A percentile compares a stretch with the other conserved stretches of the same genome.
These are phyloP conservation scores for Leersia perrieri DNA, from an alignment of 176 grass and related monocot species.

Conservation along the genomic window DNA sequence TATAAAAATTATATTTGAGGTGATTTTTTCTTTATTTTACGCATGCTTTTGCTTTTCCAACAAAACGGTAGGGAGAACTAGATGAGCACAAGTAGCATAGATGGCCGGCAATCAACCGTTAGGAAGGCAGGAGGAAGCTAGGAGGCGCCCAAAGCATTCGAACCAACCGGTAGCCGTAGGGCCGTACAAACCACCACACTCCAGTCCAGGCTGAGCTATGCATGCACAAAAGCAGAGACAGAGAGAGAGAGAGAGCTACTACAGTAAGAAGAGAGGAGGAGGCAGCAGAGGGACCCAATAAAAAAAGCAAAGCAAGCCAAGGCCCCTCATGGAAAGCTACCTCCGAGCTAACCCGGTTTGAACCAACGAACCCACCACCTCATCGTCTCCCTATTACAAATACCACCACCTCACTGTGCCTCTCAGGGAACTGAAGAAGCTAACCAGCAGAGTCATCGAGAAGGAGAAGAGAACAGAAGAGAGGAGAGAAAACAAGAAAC, in stretches of 20 bases:
- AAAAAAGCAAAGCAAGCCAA: background rate
- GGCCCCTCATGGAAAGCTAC: conserved; percentile 25
- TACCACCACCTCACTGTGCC: conserved; percentile 30
- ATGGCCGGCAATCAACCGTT: background rate
- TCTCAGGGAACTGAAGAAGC: background rate
- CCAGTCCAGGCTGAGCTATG: background rate
- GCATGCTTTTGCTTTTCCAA: no score
- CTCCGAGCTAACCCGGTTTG: conserved; percentile 41
- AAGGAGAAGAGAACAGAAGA: background rate
- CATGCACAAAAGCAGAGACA: conserved; percentile 19
- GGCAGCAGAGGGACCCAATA: conserved; percentile 22
- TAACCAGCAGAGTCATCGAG: background rate
- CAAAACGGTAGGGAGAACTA: no score
- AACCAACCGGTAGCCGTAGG: background rate
- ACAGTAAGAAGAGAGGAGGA: background rate
- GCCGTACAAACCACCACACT: background rate
- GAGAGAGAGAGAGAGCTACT: no score
- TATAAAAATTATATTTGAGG: no score
- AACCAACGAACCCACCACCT: conserved; percentile 22
- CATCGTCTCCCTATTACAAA: conserved; percentile 32
- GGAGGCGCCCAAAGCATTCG: conserved; percentile 47
- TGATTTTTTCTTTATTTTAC: background rate
- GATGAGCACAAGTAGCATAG: background rate
- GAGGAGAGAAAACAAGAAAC: background rate
- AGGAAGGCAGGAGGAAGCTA: background rate